These are phyloP conservation scores for Viola pubescens DNA, from an alignment of 441 rosid genomes.

Conservation along the genomic window DNA sequence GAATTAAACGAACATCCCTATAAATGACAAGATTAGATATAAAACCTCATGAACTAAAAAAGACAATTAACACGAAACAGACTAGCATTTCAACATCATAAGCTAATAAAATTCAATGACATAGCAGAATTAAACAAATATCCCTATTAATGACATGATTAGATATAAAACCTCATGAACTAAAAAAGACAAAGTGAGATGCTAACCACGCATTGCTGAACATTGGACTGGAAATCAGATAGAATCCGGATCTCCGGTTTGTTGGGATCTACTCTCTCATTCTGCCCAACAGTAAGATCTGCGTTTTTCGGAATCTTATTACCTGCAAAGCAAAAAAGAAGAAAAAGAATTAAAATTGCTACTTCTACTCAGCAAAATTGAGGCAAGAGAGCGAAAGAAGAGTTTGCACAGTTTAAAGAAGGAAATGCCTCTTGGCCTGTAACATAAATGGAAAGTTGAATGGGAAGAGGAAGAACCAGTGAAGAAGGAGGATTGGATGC, in stretches of 20 bases:
- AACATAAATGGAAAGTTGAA: not conserved
- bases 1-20: no score
- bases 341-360: not conserved
- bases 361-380: not conserved
- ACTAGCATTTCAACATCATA: no score
- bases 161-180: no score
- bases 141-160: no score
- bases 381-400: not conserved
- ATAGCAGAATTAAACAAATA: no score
- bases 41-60: not conserved
- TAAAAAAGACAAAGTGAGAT: not conserved
- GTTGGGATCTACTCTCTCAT: constrained; percentile 21
- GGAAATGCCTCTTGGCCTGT: no score
- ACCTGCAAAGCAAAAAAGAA: constrained; percentile 20
- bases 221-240: constrained; percentile 44
- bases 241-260: constrained; percentile 30
- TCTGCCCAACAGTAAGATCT: no score
- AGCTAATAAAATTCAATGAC: not conserved
- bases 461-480: constrained; percentile 32
- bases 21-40: no score
- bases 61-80: not conserved
- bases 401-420: no score
- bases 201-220: constrained; percentile 72
- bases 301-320: constrained; percentile 7
- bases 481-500: constrained; percentile 64